Base-by-base conservation (phyloP, 257 asterid genomes). In the Knoxia roxburghii region DNA sequence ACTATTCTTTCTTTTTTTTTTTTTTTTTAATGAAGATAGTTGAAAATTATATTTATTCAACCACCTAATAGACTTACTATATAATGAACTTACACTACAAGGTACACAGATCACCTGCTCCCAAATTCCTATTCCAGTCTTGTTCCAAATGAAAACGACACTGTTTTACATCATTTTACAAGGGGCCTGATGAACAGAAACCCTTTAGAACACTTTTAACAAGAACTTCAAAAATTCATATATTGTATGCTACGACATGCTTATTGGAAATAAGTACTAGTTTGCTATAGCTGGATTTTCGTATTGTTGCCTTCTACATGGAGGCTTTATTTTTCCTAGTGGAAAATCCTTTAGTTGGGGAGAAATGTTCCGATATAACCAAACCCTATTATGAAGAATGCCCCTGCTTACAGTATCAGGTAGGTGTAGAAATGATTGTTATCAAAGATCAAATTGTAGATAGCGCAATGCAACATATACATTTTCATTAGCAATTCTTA, bases 401-500 rank as follows among this genome's bases (percentile, higher is more conserved):
- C 95, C 46, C 74, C 79, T 52, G 96, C 91, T 76, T 89, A 96
- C 68, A 91, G 84, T 65, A 87, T 57, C 51, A 91, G 88, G 75
- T 91, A 91, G 41, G 89, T 66, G 82, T 79, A 91, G 76, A 91
- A 82, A 68, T 87, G 94, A 72, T 91, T 78, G 59, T 80, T 75
- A 30, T 82, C 89, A 52, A 74, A 86, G 55, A 87, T 70, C 79
- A 91, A 69, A 83, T 91, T 87, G 80, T 89, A 86, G 65, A 81
- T 72, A 20, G 98, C 95, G 69, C 98, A 91, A 62, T 89, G 90
- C 67, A 87, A 78, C 82, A 91, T 79, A 74, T 78, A 89, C 93
- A 85, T 70, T 67, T 94, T 96, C 75, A 91, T 82, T 30, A 84
- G n/a, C n/a, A n/a, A n/a, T n/a, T n/a, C n/a, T n/a, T n/a, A n/a